Conservation (phyloP, 345 rosid genomes). For the Melaleuca quinquenervia region DNA sequence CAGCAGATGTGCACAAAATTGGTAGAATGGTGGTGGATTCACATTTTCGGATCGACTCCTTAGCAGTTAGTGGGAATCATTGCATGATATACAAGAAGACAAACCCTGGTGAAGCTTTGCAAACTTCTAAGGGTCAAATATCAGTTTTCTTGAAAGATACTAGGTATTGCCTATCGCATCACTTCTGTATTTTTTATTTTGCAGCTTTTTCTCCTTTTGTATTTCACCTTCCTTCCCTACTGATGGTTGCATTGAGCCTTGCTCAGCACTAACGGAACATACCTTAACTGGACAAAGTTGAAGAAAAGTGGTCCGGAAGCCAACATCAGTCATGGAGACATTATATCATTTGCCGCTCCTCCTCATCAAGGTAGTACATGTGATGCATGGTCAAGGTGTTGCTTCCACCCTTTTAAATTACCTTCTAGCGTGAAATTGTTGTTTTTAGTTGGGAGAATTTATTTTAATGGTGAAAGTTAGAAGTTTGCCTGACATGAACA, state of each 20-base stretch:
- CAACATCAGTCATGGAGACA: conserved; percentile 72
- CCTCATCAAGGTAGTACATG: conserved; percentile 65
- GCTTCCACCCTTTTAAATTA: background rate
- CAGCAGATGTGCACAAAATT: conserved; percentile 52
- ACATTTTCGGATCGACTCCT: conserved; percentile 55
- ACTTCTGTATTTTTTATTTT: background rate
- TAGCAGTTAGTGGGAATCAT: conserved; percentile 67
- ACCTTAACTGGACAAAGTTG: conserved; percentile 71
- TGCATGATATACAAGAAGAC: conserved; percentile 61
- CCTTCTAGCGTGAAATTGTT: background rate
- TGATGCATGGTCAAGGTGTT: background rate
- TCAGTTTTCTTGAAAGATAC: conserved; percentile 69
- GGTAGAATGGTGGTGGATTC: conserved; percentile 61
- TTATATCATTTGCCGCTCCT: conserved; percentile 70
- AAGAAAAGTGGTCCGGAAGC: conserved; percentile 49
- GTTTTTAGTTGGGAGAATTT: background rate
- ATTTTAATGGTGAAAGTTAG: background rate
- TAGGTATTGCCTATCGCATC: conserved; percentile 29
- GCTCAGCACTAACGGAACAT: conserved; percentile 83
- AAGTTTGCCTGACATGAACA: background rate
- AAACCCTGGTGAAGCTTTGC: conserved; percentile 11
- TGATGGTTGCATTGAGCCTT: background rate
- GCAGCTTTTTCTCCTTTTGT: background rate
- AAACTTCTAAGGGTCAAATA: conserved; percentile 6
- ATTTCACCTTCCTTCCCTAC: background rate